phyloP scores from a whole-genome alignment of 163 green algal genomes.

The Volvox carteri region DNA sequence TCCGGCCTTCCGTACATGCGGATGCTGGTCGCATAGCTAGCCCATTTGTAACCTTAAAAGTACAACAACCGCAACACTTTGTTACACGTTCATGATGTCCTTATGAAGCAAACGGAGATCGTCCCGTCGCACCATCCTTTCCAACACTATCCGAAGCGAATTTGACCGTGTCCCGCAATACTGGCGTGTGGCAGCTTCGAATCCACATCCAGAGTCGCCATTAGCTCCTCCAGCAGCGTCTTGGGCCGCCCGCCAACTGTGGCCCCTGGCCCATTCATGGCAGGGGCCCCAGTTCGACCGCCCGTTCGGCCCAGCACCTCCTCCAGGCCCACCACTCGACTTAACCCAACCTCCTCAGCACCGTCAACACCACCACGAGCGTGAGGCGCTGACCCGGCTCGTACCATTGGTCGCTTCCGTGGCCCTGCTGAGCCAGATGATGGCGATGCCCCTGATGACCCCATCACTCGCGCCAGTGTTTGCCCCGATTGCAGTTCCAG shows the following conservation, averaged over 20 bases:
- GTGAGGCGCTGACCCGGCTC: slow-evolving; percentile 4
- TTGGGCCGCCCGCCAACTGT: background rate
- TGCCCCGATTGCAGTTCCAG: slow-evolving; percentile 48
- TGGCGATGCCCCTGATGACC: background rate
- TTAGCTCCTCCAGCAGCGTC: slow-evolving; percentile 46
- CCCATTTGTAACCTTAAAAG: background rate
- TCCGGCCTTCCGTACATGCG: too few relatives aligned
- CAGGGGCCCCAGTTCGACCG: background rate
- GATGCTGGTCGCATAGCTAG: too few relatives aligned
- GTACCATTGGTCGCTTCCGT: background rate
- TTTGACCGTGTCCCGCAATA: slow-evolving; percentile 43
- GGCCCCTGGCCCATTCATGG: background rate
- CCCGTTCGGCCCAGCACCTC: slow-evolving; percentile 24
- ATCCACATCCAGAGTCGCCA: slow-evolving; percentile 5
- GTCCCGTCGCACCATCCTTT: background rate
- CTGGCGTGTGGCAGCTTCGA: background rate
- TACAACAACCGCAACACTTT: background rate
- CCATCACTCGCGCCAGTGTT: slow-evolving; percentile 26
- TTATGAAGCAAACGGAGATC: background rate
- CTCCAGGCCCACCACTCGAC: slow-evolving; percentile 34
- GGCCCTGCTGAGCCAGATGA: background rate
- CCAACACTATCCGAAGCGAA: slow-evolving; percentile 32
- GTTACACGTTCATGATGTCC: background rate
- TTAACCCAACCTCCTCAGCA: background rate
- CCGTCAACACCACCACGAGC: background rate